These are phyloP conservation scores for Rugosomyces carneus DNA, from an alignment of 1,284 basidiomycete species.

Conservation along the genomic window DNA sequence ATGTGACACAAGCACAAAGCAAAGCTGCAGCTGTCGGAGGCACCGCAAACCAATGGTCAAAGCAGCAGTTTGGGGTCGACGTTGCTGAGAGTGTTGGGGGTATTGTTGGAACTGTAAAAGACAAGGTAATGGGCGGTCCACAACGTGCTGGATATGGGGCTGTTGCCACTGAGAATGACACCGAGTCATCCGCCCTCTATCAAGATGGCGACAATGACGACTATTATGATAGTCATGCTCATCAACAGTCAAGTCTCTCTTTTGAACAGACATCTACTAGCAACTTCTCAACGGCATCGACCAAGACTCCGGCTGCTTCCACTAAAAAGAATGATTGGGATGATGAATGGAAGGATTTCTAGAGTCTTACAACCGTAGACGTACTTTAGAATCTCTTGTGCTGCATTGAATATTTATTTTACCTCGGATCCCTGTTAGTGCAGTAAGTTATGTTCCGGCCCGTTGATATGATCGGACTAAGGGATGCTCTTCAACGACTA, in stretches of 20 bases:
- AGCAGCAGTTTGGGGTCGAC: constrained; percentile 70
- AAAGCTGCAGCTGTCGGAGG: constrained; percentile 51
- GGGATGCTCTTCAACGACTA: background rate
- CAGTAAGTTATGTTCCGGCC: constrained; percentile 26
- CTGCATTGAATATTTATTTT: constrained; percentile 3
- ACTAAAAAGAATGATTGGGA: constrained; percentile 57
- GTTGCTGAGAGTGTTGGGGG: constrained; percentile 66
- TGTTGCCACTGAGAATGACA: constrained; percentile 38
- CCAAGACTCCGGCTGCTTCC: constrained; percentile 14
- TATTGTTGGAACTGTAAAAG: constrained; percentile 51
- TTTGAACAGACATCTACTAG: constrained; percentile 11
- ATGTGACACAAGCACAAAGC: constrained; percentile 63
- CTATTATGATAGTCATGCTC: constrained; percentile 48
- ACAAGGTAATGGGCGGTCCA: constrained; percentile 37
- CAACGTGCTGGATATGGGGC: constrained; percentile 50
- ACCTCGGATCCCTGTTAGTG: background rate
- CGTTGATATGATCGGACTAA: constrained; percentile 24
- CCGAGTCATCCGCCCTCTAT: constrained; percentile 52
- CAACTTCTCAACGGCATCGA: constrained; percentile 16
- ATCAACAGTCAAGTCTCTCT: constrained; percentile 19
- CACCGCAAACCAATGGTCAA: constrained; percentile 68
- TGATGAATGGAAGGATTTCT: constrained; percentile 77
- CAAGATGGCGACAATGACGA: constrained; percentile 49
- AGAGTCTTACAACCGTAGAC: constrained; percentile 19
- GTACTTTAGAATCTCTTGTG: background rate